Evolutionary conservation across 805 yeast genomes (phyloP).

Genomic region (Starmera amethionina): DNA sequence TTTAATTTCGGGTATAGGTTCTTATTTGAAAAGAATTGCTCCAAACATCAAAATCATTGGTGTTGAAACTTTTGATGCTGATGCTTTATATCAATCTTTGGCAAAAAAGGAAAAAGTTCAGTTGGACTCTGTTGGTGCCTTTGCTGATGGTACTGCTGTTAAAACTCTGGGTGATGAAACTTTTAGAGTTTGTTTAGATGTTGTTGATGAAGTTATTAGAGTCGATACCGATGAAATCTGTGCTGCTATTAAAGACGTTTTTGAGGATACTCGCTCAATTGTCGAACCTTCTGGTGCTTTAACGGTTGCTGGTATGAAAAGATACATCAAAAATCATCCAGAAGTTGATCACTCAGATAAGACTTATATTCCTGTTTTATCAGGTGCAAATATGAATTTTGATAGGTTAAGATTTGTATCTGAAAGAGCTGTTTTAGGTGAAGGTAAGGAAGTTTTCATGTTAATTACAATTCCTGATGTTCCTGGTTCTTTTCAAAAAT

Average conservation of each 20-base stretch:
- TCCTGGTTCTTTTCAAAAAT: slow-evolving; percentile 80
- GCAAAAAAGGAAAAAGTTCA: slow-evolving; percentile 41
- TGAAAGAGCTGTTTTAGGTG: slow-evolving; percentile 97
- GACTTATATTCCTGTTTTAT: slow-evolving; percentile 74
- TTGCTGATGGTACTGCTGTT: slow-evolving; percentile 99
- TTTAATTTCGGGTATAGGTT: slow-evolving; percentile 79
- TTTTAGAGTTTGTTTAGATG: slow-evolving; percentile 64
- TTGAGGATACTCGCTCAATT: slow-evolving; percentile 89
- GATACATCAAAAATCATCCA: slow-evolving; percentile 59
- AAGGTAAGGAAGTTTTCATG: slow-evolving; percentile 91
- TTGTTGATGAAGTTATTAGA: slow-evolving; percentile 80
- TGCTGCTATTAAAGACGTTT: slow-evolving; percentile 95
- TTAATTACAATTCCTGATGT: slow-evolving; percentile 84
- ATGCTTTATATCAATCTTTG: slow-evolving; percentile 75
- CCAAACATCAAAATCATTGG: slow-evolving; percentile 97
- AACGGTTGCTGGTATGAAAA: slow-evolving; percentile 89
- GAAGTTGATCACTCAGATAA: slow-evolving; percentile 60
- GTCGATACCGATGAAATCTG: slow-evolving; percentile 90
- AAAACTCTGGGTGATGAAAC: slow-evolving; percentile 85
- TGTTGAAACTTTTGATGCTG: slow-evolving; percentile 93
- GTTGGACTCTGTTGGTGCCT: slow-evolving; percentile 76
- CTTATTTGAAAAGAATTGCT: slow-evolving; percentile 87
- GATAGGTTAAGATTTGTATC: slow-evolving; percentile 92
- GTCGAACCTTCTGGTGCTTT: slow-evolving; percentile 98
- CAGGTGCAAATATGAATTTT: slow-evolving; percentile 98